These are phyloP conservation scores for Trametes punicea DNA, from an alignment of 768 basidiomycete species.

Conservation along the genomic window DNA sequence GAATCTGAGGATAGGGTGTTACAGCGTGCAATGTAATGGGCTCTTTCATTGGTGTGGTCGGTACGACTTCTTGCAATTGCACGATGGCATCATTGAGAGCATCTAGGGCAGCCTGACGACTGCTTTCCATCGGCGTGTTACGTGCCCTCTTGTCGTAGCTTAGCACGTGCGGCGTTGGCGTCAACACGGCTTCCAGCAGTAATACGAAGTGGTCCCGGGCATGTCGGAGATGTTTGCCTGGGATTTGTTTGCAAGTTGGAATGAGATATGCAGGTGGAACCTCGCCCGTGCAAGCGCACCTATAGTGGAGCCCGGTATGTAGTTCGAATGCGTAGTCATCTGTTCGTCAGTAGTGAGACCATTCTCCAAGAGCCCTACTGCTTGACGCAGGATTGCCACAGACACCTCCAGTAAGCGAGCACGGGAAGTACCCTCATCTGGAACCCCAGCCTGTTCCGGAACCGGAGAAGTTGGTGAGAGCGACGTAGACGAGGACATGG, in stretches of 20 bases:
- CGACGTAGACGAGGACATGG: constrained; percentile 7
- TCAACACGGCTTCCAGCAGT: constrained; percentile 52
- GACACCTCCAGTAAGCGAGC: constrained; percentile 64
- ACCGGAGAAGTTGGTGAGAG: background rate
- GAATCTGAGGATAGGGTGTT: constrained; percentile 71
- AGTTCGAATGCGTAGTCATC: constrained; percentile 63
- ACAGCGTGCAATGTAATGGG: constrained; percentile 75
- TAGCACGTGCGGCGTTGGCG: constrained; percentile 47
- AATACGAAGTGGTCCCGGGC: constrained; percentile 80
- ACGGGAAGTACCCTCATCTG: constrained; percentile 31
- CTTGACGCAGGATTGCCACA: constrained; percentile 65
- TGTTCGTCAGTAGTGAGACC: constrained; percentile 66
- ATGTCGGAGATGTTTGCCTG: constrained; percentile 85
- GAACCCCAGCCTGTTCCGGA: background rate
- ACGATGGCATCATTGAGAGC: constrained; percentile 55
- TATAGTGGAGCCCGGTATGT: constrained; percentile 84
- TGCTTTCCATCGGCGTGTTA: constrained; percentile 83
- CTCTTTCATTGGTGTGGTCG: constrained; percentile 47
- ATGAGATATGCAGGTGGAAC: too few species aligned
- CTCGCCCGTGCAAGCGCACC: constrained; percentile 41
- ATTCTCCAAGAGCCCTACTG: constrained; percentile 66
- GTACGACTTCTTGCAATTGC: constrained; percentile 52
- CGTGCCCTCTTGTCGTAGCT: constrained; percentile 76
- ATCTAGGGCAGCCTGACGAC: constrained; percentile 52
- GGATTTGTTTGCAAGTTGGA: background rate